Evolutionary conservation across 306 rosid genomes (phyloP).

Genomic region (Chamaecrista fasciculata): DNA sequence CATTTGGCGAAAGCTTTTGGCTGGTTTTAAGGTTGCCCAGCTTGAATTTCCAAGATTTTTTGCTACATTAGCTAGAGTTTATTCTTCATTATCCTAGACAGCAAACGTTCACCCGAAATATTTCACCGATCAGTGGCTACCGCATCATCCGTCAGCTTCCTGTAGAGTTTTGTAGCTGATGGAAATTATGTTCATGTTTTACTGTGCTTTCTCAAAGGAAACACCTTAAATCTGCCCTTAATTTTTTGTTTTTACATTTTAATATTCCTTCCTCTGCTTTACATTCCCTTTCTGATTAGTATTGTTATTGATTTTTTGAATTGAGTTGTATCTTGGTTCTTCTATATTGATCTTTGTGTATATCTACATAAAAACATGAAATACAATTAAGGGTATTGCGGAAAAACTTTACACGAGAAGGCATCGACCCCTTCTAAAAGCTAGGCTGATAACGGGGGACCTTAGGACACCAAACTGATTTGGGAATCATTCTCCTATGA

Average conservation of each 20-base stretch:
- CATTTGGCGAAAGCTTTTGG: not conserved
- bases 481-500: too few relatives aligned
- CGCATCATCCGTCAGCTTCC: not conserved
- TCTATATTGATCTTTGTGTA: not conserved
- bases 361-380: not conserved
- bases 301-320: not conserved
- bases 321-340: not conserved
- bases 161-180: not conserved
- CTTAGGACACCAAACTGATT: too few relatives aligned
- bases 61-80: not conserved
- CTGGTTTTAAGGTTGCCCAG: not conserved
- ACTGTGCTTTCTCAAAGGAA: not conserved
- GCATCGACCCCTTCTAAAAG: too few relatives aligned
- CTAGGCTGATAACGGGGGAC: not conserved
- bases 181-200: not conserved
- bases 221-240: not conserved
- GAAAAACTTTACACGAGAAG: too few relatives aligned
- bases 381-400: not conserved
- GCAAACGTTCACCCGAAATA: not conserved
- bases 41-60: not conserved
- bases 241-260: not conserved
- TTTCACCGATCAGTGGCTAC: not conserved
- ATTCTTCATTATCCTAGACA: not conserved
- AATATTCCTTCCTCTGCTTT: not conserved
- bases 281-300: not conserved